Evolutionary conservation across 148 eudicot species (phyloP).

Genomic region (Rhododendron vialii): DNA sequence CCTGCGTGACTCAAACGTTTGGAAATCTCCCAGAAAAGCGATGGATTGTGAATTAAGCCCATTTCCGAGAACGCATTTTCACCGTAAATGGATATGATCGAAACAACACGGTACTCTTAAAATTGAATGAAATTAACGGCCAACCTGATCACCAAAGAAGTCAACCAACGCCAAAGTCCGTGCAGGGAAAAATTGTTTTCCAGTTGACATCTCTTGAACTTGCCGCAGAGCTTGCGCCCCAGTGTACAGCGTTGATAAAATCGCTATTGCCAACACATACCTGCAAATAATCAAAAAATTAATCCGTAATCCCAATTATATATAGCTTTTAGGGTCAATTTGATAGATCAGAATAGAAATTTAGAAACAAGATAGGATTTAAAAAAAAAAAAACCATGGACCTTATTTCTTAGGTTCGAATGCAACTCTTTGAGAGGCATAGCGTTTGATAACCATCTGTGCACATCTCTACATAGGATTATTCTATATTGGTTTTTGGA

Average conservation of each 20-base stretch:
- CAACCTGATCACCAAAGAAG: slow-evolving; percentile 74
- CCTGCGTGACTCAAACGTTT: background rate
- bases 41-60: background rate
- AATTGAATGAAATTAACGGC: slow-evolving; percentile 2
- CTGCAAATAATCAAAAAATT: slow-evolving; percentile 19
- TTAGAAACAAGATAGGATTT: background rate
- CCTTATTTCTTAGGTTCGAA: too few species aligned
- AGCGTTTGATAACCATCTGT: too few species aligned
- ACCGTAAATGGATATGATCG: background rate
- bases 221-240: slow-evolving; percentile 46
- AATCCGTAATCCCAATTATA: background rate
- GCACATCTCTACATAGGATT: too few species aligned
- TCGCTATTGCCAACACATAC: slow-evolving; percentile 59
- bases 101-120: background rate
- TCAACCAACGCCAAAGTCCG: slow-evolving; percentile 31
- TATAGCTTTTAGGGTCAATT: background rate
- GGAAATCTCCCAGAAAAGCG: background rate
- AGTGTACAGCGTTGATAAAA: slow-evolving; percentile 52
- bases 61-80: background rate
- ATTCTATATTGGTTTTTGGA: background rate
- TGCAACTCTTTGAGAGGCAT: too few species aligned
- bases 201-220: slow-evolving; percentile 38
- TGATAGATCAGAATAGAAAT: too few species aligned
- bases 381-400: background rate
- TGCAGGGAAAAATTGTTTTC: slow-evolving; percentile 21